phyloP scores from a whole-genome alignment of 352 stramenopile genomes.

The Phytopythium oedochilum region DNA sequence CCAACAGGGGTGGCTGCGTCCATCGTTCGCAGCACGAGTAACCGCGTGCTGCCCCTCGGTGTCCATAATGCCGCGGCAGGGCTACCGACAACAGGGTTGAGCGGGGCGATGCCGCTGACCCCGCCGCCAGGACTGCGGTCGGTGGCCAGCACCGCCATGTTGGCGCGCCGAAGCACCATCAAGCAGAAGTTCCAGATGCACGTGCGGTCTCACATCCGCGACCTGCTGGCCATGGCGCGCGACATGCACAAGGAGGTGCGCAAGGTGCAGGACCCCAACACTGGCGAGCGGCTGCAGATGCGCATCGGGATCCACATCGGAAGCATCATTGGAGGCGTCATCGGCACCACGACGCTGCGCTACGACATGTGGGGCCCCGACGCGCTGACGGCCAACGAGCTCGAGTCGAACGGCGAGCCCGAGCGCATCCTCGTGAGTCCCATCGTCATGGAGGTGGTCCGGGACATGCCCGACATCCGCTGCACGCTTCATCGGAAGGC shows the following conservation, averaged over 20 bases:
- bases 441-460: slow-evolving; percentile 75
- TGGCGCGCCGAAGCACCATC: slow-evolving; percentile 44
- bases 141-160: background rate
- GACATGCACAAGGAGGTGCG: slow-evolving; percentile 87
- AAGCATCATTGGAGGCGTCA: slow-evolving; percentile 86
- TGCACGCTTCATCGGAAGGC: slow-evolving; percentile 82
- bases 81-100: background rate
- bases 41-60: slow-evolving; percentile 46
- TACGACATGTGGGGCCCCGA: slow-evolving; percentile 89
- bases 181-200: slow-evolving; percentile 85
- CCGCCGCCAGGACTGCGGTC: background rate
- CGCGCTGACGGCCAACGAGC: slow-evolving; percentile 77
- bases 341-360: slow-evolving; percentile 80
- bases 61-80: slow-evolving; percentile 9
- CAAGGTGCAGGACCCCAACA: slow-evolving; percentile 84
- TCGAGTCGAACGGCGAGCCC: slow-evolving; percentile 84
- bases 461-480: slow-evolving; percentile 79
- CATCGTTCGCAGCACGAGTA: slow-evolving; percentile 24
- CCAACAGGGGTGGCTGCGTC: background rate
- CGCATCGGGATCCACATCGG: slow-evolving; percentile 86
- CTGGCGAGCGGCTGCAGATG: slow-evolving; percentile 79
- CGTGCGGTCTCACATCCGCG: slow-evolving; percentile 73
- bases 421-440: slow-evolving; percentile 78
- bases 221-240: slow-evolving; percentile 72
- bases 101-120: background rate